phyloP scores from a whole-genome alignment of 2,329 filamentous ascomycete species.

The Calonectria fujianensis region DNA sequence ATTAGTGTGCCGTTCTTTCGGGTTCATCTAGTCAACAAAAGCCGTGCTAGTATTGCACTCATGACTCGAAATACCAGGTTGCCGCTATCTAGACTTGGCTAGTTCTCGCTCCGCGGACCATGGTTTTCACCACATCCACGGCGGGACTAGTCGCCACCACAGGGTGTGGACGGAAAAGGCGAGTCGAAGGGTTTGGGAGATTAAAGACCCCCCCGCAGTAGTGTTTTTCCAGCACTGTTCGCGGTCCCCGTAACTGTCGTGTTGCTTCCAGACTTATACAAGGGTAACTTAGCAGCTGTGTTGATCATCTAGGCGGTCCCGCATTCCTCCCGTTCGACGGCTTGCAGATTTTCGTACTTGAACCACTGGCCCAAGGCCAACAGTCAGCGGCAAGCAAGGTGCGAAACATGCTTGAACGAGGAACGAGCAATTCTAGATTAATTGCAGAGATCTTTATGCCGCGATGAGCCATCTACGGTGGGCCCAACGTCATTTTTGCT shows the following conservation, averaged over 20 bases:
- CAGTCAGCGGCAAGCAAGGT: background rate
- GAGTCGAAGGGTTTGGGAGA: background rate
- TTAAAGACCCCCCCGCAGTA: background rate
- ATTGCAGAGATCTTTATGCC: background rate
- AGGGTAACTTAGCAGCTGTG: background rate
- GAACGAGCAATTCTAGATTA: background rate
- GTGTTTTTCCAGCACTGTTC: background rate
- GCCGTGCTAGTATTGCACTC: background rate
- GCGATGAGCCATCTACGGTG: background rate
- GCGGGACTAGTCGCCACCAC: background rate
- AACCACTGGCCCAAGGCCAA: background rate
- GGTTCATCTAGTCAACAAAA: background rate
- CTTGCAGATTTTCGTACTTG: background rate
- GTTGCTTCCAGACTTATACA: background rate
- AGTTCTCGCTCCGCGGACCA: background rate
- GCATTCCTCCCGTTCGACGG: conserved; percentile 25
- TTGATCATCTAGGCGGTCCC: conserved; percentile 26
- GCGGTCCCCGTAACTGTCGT: background rate
- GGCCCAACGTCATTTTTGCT: too few species aligned
- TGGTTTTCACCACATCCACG: background rate
- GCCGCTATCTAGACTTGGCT: conserved; percentile 14
- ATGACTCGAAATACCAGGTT: conserved; percentile 22
- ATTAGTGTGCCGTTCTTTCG: background rate
- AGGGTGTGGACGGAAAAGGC: background rate
- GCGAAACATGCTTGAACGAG: background rate